phyloP scores from a whole-genome alignment of 139 green algal species.

The Picochlorum sp. region DNA sequence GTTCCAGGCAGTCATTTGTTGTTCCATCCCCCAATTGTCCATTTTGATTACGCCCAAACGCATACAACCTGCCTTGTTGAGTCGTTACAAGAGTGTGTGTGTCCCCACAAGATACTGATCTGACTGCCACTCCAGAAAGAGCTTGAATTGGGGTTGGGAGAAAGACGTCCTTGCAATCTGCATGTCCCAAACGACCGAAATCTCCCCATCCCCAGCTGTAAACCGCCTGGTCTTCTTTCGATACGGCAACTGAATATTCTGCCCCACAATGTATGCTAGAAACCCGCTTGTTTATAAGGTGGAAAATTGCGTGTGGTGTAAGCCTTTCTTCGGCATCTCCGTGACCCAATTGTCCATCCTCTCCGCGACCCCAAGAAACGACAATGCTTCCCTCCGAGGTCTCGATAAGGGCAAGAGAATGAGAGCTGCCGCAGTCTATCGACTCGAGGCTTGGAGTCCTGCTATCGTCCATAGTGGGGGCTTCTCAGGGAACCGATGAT shows the following conservation, averaged over 20 bases:
- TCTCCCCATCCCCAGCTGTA: constrained; percentile 7
- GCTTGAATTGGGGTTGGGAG: constrained; percentile 50
- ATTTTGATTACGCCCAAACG: constrained; percentile 63
- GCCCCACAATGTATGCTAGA: constrained; percentile 56
- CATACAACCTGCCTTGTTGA: constrained; percentile 39
- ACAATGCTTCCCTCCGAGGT: constrained; percentile 19
- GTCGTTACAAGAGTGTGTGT: constrained; percentile 72
- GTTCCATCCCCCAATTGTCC: constrained; percentile 75
- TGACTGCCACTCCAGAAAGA: constrained; percentile 29
- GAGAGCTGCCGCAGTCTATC: constrained; percentile 5
- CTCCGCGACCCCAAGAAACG: constrained; percentile 63
- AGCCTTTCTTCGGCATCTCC: constrained; percentile 47
- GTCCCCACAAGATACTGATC: constrained; percentile 70
- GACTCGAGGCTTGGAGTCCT: background rate
- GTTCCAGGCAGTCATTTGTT: constrained; percentile 43
- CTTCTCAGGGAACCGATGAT: too few relatives aligned
- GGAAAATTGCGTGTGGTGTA: constrained; percentile 33
- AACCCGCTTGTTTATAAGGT: constrained; percentile 28
- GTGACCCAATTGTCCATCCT: constrained; percentile 66
- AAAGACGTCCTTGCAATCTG: constrained; percentile 64
- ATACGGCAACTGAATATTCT: constrained; percentile 69
- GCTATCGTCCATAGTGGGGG: background rate
- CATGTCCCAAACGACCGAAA: constrained; percentile 57
- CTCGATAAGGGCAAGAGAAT: constrained; percentile 9
- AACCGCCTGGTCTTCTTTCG: background rate